Conservation (phyloP, 768 basidiomycete genomes). For the Glaciozyma antarctica region DNA sequence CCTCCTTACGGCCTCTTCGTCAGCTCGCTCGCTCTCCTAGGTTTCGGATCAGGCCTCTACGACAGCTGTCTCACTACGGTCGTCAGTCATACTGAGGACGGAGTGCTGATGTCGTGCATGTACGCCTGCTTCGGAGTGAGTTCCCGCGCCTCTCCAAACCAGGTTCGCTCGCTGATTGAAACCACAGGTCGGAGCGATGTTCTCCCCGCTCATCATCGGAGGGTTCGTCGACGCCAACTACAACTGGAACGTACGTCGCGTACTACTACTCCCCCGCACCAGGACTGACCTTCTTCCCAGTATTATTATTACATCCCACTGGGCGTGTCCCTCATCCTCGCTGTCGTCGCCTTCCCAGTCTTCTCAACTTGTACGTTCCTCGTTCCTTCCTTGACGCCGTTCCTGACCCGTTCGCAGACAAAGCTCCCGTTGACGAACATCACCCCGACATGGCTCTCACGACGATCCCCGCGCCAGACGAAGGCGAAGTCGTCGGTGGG, state of each 20-base stretch:
- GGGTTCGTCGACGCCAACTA: conserved; percentile 17
- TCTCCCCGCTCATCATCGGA: conserved; percentile 31
- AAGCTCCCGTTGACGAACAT: conserved; percentile 19
- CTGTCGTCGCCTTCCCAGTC: conserved; percentile 12
- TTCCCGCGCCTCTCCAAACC: neutral
- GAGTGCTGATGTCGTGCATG: conserved; percentile 13
- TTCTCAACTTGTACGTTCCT: conserved; percentile 21
- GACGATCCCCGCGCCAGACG: neutral
- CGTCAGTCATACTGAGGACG: conserved; percentile 27
- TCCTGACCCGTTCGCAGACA: conserved; percentile 5
- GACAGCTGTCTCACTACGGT: conserved; percentile 24
- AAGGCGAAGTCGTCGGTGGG: conserved; percentile 17
- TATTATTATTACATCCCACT: conserved; percentile 9
- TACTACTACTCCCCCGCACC: neutral
- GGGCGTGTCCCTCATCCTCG: conserved; percentile 16
- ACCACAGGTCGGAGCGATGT: conserved; percentile 22
- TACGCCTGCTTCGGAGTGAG: conserved; percentile 19
- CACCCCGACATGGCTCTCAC: conserved; percentile 12
- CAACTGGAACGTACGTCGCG: conserved; percentile 10
- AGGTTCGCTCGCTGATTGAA: neutral
- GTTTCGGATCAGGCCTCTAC: conserved; percentile 27
- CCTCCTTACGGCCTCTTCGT: conserved; percentile 28
- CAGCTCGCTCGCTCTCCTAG: conserved; percentile 18
- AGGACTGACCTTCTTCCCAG: neutral
- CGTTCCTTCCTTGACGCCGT: neutral